phyloP scores from a whole-genome alignment of 2,329 filamentous ascomycete genomes.

The Venturiaceae sp. region DNA sequence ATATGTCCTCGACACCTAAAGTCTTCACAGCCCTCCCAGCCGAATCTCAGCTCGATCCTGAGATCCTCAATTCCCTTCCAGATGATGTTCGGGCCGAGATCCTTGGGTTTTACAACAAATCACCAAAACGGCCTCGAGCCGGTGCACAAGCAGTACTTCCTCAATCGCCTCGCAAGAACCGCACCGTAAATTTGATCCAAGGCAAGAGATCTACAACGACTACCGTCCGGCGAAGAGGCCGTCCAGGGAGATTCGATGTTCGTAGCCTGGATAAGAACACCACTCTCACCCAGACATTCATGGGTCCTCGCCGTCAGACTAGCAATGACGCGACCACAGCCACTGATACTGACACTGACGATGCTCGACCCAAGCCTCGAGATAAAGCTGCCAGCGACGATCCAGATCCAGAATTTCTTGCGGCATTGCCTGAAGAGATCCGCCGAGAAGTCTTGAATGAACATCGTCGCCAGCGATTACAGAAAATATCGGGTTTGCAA shows the following conservation, averaged over 20 bases:
- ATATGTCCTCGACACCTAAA: conserved; percentile 13
- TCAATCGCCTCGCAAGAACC: conserved; percentile 39
- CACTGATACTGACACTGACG: conserved; percentile 18
- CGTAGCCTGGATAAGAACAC: conserved; percentile 34
- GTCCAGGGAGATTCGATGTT: conserved; percentile 26
- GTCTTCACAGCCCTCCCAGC: conserved; percentile 37
- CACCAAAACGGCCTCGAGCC: conserved; percentile 18
- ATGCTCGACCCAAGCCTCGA: conserved; percentile 17
- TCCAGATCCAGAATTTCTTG: conserved; percentile 56
- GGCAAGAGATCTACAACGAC: conserved; percentile 34
- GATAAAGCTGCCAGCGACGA: conserved; percentile 10
- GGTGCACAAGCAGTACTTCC: conserved; percentile 28
- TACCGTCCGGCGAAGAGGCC: conserved; percentile 47
- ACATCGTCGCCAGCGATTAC: conserved; percentile 52
- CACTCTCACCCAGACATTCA: conserved; percentile 64
- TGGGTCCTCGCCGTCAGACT: conserved; percentile 16
- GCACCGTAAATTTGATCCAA: conserved; percentile 36
- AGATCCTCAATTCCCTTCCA: conserved; percentile 74
- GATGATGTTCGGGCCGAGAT: conserved; percentile 80
- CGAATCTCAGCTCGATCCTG: conserved; percentile 74
- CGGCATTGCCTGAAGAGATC: conserved; percentile 73
- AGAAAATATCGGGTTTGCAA: conserved; percentile 29
- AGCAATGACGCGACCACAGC: conserved; percentile 3
- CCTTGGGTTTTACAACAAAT: conserved; percentile 54
- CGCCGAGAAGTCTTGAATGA: conserved; percentile 70